Evolutionary conservation across 1,139 yeast genomes (phyloP).

Genomic region (Suhomyces wounanorum): DNA sequence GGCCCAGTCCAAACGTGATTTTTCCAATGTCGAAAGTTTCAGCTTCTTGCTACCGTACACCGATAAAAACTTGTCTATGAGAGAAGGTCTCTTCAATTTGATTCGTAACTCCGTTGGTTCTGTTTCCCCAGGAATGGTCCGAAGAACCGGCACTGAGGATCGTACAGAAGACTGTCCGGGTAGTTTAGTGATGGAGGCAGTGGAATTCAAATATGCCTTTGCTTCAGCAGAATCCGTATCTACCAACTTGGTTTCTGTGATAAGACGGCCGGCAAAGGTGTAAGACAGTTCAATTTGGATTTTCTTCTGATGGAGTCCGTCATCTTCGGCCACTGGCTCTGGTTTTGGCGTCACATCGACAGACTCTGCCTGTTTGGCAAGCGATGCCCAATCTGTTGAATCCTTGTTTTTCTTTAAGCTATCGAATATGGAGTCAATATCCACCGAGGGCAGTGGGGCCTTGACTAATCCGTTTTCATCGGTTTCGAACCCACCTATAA

Average conservation of each 20-base stretch:
- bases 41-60: slow-evolving; percentile 43
- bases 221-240: slow-evolving; percentile 83
- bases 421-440: slow-evolving; percentile 39
- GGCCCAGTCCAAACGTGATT: slow-evolving; percentile 94
- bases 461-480: slow-evolving; percentile 31
- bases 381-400: slow-evolving; percentile 14
- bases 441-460: slow-evolving; percentile 27
- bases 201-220: slow-evolving; percentile 68
- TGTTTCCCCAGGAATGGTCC: slow-evolving; percentile 36
- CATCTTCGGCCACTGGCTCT: slow-evolving; percentile 29
- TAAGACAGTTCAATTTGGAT: slow-evolving; percentile 76
- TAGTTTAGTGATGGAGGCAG: slow-evolving; percentile 31
- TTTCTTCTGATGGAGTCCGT: slow-evolving; percentile 39
- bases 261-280: slow-evolving; percentile 85
- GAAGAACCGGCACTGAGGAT: slow-evolving; percentile 39
- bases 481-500: slow-evolving; percentile 22
- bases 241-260: slow-evolving; percentile 77
- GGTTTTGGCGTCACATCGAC: slow-evolving; percentile 37
- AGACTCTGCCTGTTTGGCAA: slow-evolving; percentile 17
- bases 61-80: slow-evolving; percentile 61
- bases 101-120: slow-evolving; percentile 36
- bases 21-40: slow-evolving; percentile 87
- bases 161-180: slow-evolving; percentile 16
- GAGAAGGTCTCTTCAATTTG: slow-evolving; percentile 68
- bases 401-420: slow-evolving; percentile 24